Conservation (phyloP, 331 rosid genomes). For the Pyrus hybrid region DNA sequence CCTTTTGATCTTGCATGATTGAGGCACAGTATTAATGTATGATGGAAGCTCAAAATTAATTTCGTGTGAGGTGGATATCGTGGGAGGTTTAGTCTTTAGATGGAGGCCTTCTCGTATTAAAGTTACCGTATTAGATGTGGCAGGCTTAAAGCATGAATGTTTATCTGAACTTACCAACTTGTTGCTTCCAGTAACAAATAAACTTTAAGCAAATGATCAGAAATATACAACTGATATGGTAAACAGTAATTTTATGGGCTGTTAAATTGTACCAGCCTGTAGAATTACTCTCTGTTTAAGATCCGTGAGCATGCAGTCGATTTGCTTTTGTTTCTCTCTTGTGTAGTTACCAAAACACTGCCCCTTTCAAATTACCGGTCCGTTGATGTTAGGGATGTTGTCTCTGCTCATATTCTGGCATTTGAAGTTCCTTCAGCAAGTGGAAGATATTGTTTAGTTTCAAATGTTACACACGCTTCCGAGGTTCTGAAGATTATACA, state of each 20-base stretch:
- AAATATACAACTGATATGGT: no score
- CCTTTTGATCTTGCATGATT: background rate
- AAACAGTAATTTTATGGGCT: background rate
- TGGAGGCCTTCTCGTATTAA: background rate
- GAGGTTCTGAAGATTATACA: background rate
- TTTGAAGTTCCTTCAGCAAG: slow-evolving; percentile 4
- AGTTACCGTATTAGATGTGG: background rate
- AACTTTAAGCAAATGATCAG: background rate
- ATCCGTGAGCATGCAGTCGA: background rate
- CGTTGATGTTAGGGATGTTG: slow-evolving; percentile 8
- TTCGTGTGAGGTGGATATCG: background rate
- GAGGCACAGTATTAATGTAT: background rate
- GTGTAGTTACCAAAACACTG: background rate
- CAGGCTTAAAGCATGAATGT: background rate
- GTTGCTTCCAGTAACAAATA: background rate
- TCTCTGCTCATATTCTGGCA: slow-evolving; percentile 1
- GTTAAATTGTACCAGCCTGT: no score
- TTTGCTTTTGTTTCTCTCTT: background rate
- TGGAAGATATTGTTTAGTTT: slow-evolving; percentile 13
- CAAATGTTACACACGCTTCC: background rate
- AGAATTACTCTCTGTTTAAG: background rate
- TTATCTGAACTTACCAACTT: background rate
- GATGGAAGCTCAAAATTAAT: background rate
- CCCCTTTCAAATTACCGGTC: background rate
- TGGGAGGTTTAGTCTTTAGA: background rate